Conservation (phyloP, 2,329 filamentous ascomycete genomes). For the Lecanicillium sp. region DNA sequence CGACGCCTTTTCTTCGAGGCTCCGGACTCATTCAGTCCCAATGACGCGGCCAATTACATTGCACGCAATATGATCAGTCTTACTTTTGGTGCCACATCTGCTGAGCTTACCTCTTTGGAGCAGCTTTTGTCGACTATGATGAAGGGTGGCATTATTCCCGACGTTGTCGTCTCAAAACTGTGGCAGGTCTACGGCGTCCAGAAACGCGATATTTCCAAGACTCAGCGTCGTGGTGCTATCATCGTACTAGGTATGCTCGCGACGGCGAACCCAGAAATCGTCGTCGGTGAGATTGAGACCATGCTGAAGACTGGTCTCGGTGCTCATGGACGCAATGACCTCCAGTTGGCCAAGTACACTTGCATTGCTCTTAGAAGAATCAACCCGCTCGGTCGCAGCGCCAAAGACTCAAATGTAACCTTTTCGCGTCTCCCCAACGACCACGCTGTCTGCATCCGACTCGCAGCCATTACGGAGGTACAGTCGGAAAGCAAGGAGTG, state of each 20-base stretch:
- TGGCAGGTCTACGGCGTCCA: conserved; percentile 98
- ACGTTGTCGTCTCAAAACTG: conserved; percentile 80
- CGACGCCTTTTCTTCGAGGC: conserved; percentile 94
- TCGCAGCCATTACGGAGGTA: conserved; percentile 81
- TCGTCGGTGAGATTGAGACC: conserved; percentile 89
- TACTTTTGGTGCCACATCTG: conserved; percentile 90
- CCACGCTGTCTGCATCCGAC: conserved; percentile 74
- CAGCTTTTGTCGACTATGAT: conserved; percentile 97
- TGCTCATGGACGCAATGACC: conserved; percentile 68
- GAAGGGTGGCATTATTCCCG: conserved; percentile 81
- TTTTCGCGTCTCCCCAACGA: conserved; percentile 83
- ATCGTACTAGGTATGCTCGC: conserved; percentile 97
- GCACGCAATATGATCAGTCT: conserved; percentile 98
- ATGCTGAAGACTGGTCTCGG: conserved; percentile 90
- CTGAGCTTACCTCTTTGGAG: conserved; percentile 90
- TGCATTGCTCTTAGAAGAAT: conserved; percentile 90
- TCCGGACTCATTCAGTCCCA: conserved; percentile 77
- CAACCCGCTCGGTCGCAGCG: conserved; percentile 75
- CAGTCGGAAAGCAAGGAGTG: conserved; percentile 89
- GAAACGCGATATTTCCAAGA: conserved; percentile 85
- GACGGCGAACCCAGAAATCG: conserved; percentile 84
- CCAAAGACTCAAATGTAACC: conserved; percentile 62
- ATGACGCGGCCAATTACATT: conserved; percentile 91
- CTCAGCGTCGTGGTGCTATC: conserved; percentile 85
- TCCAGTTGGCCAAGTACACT: conserved; percentile 89